Evolutionary conservation across 2,329 filamentous ascomycete species (phyloP).

Genomic region (Fusarium sp.): DNA sequence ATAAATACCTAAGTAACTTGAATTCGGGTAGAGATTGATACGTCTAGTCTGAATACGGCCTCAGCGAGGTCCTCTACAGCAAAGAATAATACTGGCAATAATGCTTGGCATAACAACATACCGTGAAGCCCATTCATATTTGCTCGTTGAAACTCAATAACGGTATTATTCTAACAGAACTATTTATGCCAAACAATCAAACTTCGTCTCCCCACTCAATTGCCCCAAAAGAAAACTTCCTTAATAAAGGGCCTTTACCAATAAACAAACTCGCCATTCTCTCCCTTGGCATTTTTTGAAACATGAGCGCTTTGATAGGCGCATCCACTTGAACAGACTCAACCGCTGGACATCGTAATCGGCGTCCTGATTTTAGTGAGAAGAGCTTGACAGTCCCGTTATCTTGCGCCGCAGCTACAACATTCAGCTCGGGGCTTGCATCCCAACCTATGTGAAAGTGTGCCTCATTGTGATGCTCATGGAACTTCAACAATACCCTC

Average conservation of each 20-base stretch:
- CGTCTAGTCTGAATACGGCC: too few relatives aligned
- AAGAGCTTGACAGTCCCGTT: conserved; percentile 64
- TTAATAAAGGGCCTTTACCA: conserved; percentile 54
- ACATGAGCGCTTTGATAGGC: conserved; percentile 61
- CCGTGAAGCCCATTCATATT: too few relatives aligned
- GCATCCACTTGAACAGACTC: conserved; percentile 41
- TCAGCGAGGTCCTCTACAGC: too few relatives aligned
- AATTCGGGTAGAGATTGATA: too few relatives aligned
- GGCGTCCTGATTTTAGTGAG: conserved; percentile 61
- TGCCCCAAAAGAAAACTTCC: conserved; percentile 61
- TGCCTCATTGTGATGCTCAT: conserved; percentile 64
- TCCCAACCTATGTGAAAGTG: conserved; percentile 66
- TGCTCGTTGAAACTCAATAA: too few relatives aligned
- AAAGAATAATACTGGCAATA: too few relatives aligned
- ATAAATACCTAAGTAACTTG: too few relatives aligned
- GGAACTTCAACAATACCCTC: conserved; percentile 62
- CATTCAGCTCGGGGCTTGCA: conserved; percentile 60
- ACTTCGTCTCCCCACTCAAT: conserved; percentile 53
- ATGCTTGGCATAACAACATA: too few relatives aligned
- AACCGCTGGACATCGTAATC: conserved; percentile 51
- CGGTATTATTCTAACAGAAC: too few relatives aligned
- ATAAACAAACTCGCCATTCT: conserved; percentile 62
- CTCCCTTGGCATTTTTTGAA: conserved; percentile 61
- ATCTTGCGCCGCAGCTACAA: conserved; percentile 68
- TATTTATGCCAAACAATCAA: conserved; percentile 26